Evolutionary conservation across 2,329 filamentous ascomycete genomes (phyloP).

Genomic region (Cercospora citrullina): DNA sequence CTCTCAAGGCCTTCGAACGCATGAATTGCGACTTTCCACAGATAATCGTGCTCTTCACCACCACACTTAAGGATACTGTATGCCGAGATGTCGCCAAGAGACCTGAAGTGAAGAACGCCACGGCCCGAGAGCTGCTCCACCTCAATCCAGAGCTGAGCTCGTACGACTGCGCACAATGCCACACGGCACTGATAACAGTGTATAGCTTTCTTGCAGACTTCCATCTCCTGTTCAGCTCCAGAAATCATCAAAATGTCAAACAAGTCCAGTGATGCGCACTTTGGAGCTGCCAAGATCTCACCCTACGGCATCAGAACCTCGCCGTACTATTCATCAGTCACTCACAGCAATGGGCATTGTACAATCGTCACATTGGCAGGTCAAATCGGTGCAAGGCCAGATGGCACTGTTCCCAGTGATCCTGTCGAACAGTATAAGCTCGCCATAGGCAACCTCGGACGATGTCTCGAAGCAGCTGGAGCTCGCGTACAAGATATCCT

Average conservation of each 20-base stretch:
- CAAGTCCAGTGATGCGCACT: not conserved
- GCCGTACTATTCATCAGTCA: slow-evolving; percentile 26
- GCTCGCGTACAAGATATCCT: slow-evolving; percentile 30
- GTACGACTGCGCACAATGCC: not conserved
- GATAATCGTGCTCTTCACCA: not conserved
- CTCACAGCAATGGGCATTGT: slow-evolving; percentile 20
- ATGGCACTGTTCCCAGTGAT: slow-evolving; percentile 29
- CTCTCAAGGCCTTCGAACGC: not conserved
- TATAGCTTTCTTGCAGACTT: not conserved
- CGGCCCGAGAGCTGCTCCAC: slow-evolving; percentile 9
- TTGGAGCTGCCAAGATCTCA: slow-evolving; percentile 11
- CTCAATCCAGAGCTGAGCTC: slow-evolving; percentile 7
- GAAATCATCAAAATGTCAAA: not conserved
- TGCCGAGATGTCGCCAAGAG: slow-evolving; percentile 9
- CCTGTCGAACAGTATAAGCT: slow-evolving; percentile 29
- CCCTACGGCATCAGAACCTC: slow-evolving; percentile 25
- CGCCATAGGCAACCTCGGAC: slow-evolving; percentile 28
- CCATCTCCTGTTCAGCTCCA: not conserved
- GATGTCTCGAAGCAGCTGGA: slow-evolving; percentile 31
- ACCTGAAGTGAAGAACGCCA: slow-evolving; percentile 6
- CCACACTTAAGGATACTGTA: not conserved
- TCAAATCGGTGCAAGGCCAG: slow-evolving; percentile 28
- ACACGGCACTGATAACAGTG: not conserved
- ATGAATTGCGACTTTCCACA: not conserved
- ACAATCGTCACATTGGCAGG: slow-evolving; percentile 28